Evolutionary conservation across 2,329 filamentous ascomycete genomes (phyloP).

Genomic region (Chrysoporthe puriensis): DNA sequence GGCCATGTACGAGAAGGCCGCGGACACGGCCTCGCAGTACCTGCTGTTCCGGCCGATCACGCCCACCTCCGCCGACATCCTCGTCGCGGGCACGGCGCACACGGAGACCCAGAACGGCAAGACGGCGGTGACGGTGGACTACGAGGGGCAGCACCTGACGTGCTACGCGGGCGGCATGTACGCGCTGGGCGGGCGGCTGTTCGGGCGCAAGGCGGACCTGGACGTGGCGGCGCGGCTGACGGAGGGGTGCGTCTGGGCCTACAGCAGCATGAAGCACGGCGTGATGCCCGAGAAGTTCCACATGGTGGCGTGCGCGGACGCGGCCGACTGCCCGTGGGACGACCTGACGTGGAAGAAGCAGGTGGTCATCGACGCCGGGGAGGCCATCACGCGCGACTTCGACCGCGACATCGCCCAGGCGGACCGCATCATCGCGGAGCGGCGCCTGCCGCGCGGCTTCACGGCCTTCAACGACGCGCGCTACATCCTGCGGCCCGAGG

Average conservation of each 20-base stretch:
- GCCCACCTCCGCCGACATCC: conserved; percentile 56
- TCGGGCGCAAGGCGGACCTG: conserved; percentile 46
- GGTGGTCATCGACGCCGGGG: conserved; percentile 18
- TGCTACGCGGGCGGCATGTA: conserved; percentile 58
- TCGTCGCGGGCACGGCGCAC: conserved; percentile 52
- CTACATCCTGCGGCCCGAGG: conserved; percentile 28
- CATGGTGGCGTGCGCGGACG: conserved; percentile 44
- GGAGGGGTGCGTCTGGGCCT: conserved; percentile 57
- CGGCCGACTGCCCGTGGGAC: conserved; percentile 36
- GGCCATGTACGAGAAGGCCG: conserved; percentile 58
- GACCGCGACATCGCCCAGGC: conserved; percentile 16
- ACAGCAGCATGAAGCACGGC: conserved; percentile 50
- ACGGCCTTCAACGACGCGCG: conserved; percentile 15
- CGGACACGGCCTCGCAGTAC: conserved; percentile 58
- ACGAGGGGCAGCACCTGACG: conserved; percentile 50
- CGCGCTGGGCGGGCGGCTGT: conserved; percentile 51
- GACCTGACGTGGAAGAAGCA: conserved; percentile 35
- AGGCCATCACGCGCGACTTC: conserved; percentile 15
- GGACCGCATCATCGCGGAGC: conserved; percentile 15
- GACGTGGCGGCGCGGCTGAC: conserved; percentile 49
- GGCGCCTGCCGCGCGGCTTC: conserved; percentile 23
- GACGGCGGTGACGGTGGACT: conserved; percentile 25
- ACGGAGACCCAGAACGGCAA: conserved; percentile 30
- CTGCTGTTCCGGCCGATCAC: conserved; percentile 67
- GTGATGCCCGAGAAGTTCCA: conserved; percentile 57